These are phyloP conservation scores for Umbilicus rupestris DNA, from an alignment of 164 flowering plant genomes.

Conservation along the genomic window DNA sequence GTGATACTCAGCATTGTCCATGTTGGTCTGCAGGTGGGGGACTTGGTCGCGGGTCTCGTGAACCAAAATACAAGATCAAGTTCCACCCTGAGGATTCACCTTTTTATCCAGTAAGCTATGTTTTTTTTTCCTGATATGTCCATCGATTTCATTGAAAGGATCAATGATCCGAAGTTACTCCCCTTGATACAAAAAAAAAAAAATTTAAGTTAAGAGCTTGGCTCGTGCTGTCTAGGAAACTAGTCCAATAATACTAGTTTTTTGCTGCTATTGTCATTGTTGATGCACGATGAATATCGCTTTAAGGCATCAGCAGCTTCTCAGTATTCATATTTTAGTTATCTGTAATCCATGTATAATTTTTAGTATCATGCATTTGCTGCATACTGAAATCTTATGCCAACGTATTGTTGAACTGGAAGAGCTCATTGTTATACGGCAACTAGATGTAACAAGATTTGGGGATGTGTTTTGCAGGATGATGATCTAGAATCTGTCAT, in stretches of 20 bases:
- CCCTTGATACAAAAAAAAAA: background rate
- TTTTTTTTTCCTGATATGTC: background rate
- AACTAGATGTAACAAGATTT: background rate
- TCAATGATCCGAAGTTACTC: background rate
- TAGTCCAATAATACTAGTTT: background rate
- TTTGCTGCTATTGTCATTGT: background rate
- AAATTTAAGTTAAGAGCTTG: background rate
- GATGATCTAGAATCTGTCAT: slow-evolving; percentile 73
- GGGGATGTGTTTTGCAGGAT: slow-evolving; percentile 41
- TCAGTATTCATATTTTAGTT: background rate
- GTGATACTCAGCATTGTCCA: background rate
- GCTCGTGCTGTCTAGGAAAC: background rate
- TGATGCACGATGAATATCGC: background rate
- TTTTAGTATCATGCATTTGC: background rate
- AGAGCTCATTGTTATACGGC: background rate
- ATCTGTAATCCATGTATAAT: background rate
- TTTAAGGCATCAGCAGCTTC: background rate
- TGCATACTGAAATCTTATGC: background rate
- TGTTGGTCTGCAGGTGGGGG: slow-evolving; percentile 42
- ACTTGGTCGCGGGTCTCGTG: slow-evolving; percentile 64
- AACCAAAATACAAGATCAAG: slow-evolving; percentile 69
- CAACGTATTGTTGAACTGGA: background rate
- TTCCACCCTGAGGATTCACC: slow-evolving; percentile 70
- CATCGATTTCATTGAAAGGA: background rate
- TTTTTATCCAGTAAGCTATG: slow-evolving; percentile 64